A percentile compares a stretch with the other conserved stretches of the same genome.
Evolutionary conservation across 208 protist species (phyloP).

Genomic region (Wallacemonas sp.): DNA sequence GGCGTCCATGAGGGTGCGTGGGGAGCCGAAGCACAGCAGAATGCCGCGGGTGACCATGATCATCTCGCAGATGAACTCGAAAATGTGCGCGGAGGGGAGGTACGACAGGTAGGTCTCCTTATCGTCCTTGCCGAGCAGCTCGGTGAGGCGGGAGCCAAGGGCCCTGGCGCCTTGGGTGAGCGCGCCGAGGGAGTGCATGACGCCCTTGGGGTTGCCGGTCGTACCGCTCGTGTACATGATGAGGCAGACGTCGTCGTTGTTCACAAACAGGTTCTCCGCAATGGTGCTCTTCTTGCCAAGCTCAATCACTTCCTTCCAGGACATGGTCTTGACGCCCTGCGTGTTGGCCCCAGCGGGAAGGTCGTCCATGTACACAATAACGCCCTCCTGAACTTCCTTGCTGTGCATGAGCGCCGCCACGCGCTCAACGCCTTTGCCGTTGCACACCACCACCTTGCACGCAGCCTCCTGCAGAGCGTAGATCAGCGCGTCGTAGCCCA

Average conservation of each 20-base stretch:
- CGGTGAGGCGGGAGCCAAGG: conserved; percentile 38
- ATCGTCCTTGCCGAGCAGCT: conserved; percentile 42
- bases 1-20: conserved; percentile 76
- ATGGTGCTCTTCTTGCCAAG: conserved; percentile 34
- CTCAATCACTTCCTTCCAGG: conserved; percentile 63
- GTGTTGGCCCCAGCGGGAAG: conserved; percentile 39
- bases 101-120: conserved; percentile 84
- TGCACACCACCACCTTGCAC: conserved; percentile 74
- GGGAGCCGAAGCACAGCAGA: conserved; percentile 76
- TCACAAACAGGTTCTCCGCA: conserved; percentile 15
- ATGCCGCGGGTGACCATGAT: conserved; percentile 68
- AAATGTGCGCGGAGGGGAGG: conserved; percentile 91
- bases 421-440: conserved; percentile 58
- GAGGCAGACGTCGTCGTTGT: conserved; percentile 53
- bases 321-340: conserved; percentile 23
- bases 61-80: conserved; percentile 78
- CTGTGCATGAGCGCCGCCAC: conserved; percentile 36
- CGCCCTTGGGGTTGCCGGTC: conserved; percentile 90
- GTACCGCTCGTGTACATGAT: conserved; percentile 94
- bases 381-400: conserved; percentile 15
- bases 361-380: conserved; percentile 74
- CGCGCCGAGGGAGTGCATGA: conserved; percentile 72
- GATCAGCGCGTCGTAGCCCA: conserved; percentile 76
- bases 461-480: conserved; percentile 79
- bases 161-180: conserved; percentile 43